These are phyloP conservation scores for Neopestalotiopsis sp. DNA, from an alignment of 2,329 filamentous ascomycete species.

Conservation along the genomic window DNA sequence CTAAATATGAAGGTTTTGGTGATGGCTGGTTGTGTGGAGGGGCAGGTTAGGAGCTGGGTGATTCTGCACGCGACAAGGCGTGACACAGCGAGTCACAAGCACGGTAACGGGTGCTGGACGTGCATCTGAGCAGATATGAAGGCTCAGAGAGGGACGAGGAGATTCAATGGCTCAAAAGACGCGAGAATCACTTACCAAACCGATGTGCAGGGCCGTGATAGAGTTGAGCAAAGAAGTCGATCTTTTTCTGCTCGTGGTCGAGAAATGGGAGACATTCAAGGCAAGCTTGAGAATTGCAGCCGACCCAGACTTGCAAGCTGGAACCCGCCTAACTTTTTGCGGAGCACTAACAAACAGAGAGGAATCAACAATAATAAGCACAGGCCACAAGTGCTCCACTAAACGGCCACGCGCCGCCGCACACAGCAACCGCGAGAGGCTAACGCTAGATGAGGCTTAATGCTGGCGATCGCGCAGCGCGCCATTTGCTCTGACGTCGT, in stretches of 20 bases:
- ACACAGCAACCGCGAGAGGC: conserved; percentile 15
- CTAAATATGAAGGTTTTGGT: not conserved
- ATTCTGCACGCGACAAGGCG: conserved; percentile 34
- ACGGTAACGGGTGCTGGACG: conserved; percentile 19
- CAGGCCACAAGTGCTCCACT: conserved; percentile 10
- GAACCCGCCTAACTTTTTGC: not conserved
- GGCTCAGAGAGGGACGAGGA: conserved; percentile 10
- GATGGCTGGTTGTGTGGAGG: conserved; percentile 11
- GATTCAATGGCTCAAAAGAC: conserved; percentile 28
- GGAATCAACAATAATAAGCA: conserved; percentile 20
- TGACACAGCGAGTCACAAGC: conserved; percentile 26
- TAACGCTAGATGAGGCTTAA: conserved; percentile 8
- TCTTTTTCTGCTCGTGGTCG: conserved; percentile 17
- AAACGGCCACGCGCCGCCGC: conserved; percentile 6
- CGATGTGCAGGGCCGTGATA: conserved; percentile 25
- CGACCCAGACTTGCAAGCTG: not conserved
- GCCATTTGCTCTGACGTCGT: not conserved
- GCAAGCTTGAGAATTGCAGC: not conserved
- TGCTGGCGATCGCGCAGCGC: not conserved
- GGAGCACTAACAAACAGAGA: conserved; percentile 15
- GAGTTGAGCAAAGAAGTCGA: conserved; percentile 21
- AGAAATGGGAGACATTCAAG: conserved; percentile 8
- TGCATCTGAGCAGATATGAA: conserved; percentile 26
- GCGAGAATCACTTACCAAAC: conserved; percentile 26
- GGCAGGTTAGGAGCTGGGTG: conserved; percentile 16